These are phyloP conservation scores for Monosporascus sp. DNA, from an alignment of 2,329 filamentous ascomycete species.

Conservation along the genomic window DNA sequence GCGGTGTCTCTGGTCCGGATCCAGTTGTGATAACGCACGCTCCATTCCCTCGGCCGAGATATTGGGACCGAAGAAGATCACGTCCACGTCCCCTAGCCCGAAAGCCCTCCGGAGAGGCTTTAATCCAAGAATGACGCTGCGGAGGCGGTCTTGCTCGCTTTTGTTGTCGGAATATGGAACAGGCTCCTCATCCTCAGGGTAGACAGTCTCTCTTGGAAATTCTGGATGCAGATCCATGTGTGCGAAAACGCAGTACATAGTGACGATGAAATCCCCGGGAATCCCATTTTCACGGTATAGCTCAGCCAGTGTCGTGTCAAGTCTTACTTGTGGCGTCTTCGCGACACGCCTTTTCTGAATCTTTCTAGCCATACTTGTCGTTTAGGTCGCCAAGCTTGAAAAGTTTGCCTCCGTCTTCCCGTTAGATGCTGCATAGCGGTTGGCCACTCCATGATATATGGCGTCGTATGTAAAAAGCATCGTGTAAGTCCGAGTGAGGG, in stretches of 20 bases:
- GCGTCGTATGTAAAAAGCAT: not conserved
- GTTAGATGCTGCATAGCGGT: not conserved
- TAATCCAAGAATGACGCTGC: conserved; percentile 15
- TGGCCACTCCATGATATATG: not conserved
- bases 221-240: conserved; percentile 16
- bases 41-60: conserved; percentile 10
- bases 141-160: conserved; percentile 11
- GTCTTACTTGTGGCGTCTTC: not conserved
- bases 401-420: not conserved
- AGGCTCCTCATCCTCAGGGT: conserved; percentile 19
- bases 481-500: not conserved
- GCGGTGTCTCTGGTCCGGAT: conserved; percentile 13
- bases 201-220: conserved; percentile 14
- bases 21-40: conserved; percentile 14
- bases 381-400: not conserved
- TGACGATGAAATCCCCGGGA: conserved; percentile 14
- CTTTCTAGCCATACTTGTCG: not conserved
- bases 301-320: conserved; percentile 18
- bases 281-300: conserved; percentile 16
- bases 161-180: conserved; percentile 12
- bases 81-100: conserved; percentile 16
- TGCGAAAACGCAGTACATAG: conserved; percentile 19
- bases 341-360: not conserved
- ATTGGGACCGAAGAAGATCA: conserved; percentile 15
- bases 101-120: conserved; percentile 18